Evolutionary conservation across 768 basidiomycete genomes (phyloP), one percentile per base, ranked within the genome.

Genomic region (Auricularia sp.): DNA sequence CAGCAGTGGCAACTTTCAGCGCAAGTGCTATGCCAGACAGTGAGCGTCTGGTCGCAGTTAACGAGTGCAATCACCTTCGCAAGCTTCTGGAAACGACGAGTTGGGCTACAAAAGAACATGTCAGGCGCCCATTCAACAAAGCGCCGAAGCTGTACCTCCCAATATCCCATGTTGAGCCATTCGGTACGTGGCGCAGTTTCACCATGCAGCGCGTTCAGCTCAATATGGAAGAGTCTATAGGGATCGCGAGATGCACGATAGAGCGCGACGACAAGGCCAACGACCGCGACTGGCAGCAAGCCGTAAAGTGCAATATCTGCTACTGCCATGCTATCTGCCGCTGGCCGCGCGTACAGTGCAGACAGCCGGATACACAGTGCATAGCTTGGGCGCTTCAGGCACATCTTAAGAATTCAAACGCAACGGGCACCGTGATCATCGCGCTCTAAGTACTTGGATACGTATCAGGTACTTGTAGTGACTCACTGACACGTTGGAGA

Each of bases 91-190:
- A 67, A 87, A 87, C 39, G 16, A 71, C 64, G 64, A 70, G 62
- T 2, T 81, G 80, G 62, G 82, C 71, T 83, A 85, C 64, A 56
- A 36, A 66, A 61, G 36, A 18, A 63, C 3, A 61, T 66, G 12
- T 42, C 39, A 42, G 39, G 39, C 39, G 39, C 39, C 8, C 39
- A 42, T 29, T 29, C 29, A 29, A 29, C 29, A 42, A 42, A 14
- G 39, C 39, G 12, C 47, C 56, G 10, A 29, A 59, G 6, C 5
- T 33, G 56, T 43, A 84, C 86, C 79, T 81, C 80, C 87, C 86
- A 87, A 66, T 78, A 85, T 3, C 86, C 86, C 83, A 87, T 84
- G 72, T 88, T 87, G 39, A 87, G 72, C 87, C 86, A 87, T 72
- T 88, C 85, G 1, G 65, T 66, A n/a, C 82, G 83, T 1, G 66